These are phyloP conservation scores for Pseudomonodictys pantanalensis DNA, from an alignment of 495 filamentous ascomycete genomes.

Conservation along the genomic window DNA sequence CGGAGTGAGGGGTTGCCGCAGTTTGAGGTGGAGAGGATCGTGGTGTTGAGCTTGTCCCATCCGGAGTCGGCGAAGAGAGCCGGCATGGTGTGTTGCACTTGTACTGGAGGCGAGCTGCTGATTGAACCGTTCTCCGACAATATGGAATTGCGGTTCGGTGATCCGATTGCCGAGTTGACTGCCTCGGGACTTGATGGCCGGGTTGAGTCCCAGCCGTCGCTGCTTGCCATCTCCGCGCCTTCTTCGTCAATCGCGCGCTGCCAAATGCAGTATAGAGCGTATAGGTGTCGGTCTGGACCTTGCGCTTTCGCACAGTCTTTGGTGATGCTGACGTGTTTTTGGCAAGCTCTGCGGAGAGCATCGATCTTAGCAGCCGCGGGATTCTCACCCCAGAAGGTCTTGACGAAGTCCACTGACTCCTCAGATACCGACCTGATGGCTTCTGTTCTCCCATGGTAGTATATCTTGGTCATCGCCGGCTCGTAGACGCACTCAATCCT, in stretches of 20 bases:
- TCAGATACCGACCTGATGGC: constrained; percentile 82
- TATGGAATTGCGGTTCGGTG: constrained; percentile 53
- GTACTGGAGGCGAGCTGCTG: constrained; percentile 35
- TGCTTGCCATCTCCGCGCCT: constrained; percentile 47
- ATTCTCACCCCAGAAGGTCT: constrained; percentile 92
- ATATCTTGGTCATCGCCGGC: constrained; percentile 96
- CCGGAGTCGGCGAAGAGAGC: constrained; percentile 81
- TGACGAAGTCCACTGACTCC: constrained; percentile 80
- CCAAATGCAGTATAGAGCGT: constrained; percentile 94
- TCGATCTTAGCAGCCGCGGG: constrained; percentile 79
- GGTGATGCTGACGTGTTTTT: constrained; percentile 76
- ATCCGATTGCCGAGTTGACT: constrained; percentile 47
- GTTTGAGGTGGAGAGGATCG: constrained; percentile 94
- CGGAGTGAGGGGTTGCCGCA: constrained; percentile 97
- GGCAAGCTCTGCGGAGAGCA: constrained; percentile 74
- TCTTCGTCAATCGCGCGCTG: constrained; percentile 82
- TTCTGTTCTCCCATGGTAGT: constrained; percentile 89
- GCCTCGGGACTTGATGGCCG: constrained; percentile 27
- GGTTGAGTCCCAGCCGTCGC: constrained; percentile 44
- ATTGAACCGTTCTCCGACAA: constrained; percentile 47
- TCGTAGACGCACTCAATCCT: constrained; percentile 93
- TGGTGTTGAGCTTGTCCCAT: constrained; percentile 94
- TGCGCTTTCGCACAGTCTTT: constrained; percentile 86
- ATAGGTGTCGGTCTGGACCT: constrained; percentile 91
- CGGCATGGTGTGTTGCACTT: constrained; percentile 54